A percentile compares a stretch with the other conserved stretches of the same genome.
These are phyloP conservation scores for Pseudofabraea citricarpa DNA, from an alignment of 2,329 filamentous ascomycete genomes.

Conservation along the genomic window DNA sequence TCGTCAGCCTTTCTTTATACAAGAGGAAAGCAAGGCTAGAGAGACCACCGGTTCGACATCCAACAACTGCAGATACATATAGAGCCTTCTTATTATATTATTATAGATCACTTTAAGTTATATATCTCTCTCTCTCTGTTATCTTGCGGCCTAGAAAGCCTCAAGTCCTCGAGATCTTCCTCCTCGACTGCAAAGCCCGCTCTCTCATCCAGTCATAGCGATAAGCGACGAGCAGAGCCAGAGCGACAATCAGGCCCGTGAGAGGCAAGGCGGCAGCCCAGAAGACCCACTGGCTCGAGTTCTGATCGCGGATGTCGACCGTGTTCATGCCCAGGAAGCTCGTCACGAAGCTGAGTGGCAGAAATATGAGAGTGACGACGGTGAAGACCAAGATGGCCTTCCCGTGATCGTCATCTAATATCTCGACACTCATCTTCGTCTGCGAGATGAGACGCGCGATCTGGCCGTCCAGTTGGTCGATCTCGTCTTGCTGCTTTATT, in stretches of 20 bases:
- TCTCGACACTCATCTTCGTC: not conserved
- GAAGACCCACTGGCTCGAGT: conserved; percentile 25
- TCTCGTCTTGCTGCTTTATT: not conserved
- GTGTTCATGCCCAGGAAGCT: conserved; percentile 30
- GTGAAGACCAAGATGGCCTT: conserved; percentile 28
- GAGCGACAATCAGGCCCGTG: conserved; percentile 19
- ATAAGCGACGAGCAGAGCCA: conserved; percentile 13
- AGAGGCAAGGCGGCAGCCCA: conserved; percentile 27
- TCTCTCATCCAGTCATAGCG: not conserved
- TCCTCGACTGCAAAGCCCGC: not conserved
- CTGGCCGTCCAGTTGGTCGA: not conserved
- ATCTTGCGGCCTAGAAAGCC: too few species aligned
- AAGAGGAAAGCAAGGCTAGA: too few species aligned
- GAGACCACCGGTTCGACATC: too few species aligned
- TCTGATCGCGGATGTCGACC: conserved; percentile 26
- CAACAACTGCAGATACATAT: too few species aligned
- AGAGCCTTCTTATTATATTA: too few species aligned
- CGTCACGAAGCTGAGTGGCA: conserved; percentile 26
- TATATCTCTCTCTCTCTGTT: too few species aligned
- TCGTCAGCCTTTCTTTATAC: too few species aligned
- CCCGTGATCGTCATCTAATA: not conserved
- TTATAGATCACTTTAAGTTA: too few species aligned
- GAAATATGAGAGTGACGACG: conserved; percentile 30
- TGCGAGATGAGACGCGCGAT: not conserved
- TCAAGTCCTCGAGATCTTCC: not conserved